Evolutionary conservation across 2,329 filamentous ascomycete species (phyloP).

Genomic region (Hymenoscyphus infarciens): DNA sequence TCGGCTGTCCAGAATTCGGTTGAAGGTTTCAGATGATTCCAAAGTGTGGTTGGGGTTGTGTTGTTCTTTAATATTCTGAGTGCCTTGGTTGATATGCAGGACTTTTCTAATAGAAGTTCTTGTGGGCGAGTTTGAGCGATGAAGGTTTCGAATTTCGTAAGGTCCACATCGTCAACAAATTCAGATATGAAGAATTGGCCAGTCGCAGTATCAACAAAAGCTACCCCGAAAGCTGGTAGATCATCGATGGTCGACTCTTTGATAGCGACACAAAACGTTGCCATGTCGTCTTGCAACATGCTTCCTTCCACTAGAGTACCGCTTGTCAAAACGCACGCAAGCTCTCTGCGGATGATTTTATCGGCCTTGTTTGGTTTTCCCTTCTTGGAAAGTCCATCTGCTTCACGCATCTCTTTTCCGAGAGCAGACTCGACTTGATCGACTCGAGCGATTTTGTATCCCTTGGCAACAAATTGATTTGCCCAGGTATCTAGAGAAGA

Average conservation of each 20-base stretch:
- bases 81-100: conserved; percentile 79
- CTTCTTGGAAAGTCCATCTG: conserved; percentile 52
- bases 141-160: conserved; percentile 96
- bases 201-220: conserved; percentile 93
- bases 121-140: conserved; percentile 87
- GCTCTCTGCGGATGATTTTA: conserved; percentile 88
- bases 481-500: conserved; percentile 95
- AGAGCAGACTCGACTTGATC: conserved; percentile 96
- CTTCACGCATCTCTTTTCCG: conserved; percentile 97
- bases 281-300: conserved; percentile 98
- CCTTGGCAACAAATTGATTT: conserved; percentile 96
- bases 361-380: conserved; percentile 60
- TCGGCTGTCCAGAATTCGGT: conserved; percentile 92
- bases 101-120: conserved; percentile 87
- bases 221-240: conserved; percentile 80
- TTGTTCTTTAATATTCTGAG: conserved; percentile 95
- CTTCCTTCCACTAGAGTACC: conserved; percentile 92
- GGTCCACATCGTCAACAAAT: conserved; percentile 85
- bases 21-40: conserved; percentile 85
- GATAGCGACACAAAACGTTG: conserved; percentile 92
- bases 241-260: conserved; percentile 74
- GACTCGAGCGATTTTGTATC: conserved; percentile 93
- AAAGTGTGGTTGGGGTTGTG: conserved; percentile 85
- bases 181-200: conserved; percentile 92
- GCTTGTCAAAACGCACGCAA: conserved; percentile 85